Base-by-base conservation (phyloP, 2,329 filamentous ascomycete genomes). In the Talaromyces piceae region DNA sequence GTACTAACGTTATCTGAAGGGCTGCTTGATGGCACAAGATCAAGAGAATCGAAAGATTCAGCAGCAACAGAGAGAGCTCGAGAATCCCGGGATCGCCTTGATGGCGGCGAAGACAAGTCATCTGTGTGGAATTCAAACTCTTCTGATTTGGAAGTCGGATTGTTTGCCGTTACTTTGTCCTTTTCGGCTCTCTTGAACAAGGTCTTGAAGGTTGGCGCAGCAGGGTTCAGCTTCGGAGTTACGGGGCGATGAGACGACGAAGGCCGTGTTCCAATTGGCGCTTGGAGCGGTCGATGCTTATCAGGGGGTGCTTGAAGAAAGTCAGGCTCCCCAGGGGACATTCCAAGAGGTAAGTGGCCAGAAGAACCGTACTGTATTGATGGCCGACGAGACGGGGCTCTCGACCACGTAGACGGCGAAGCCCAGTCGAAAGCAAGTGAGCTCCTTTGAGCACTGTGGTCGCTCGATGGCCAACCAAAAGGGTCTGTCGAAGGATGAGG, bases 151-250 rank as follows among this genome's bases (percentile, higher is more conserved):
- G 55, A 57, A 54, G 45, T 33, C 13, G 47, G 45, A 13, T 53
- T 53, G 22, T 49, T 44, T 25, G 52, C 50, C 13, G 52, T 41
- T 18, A n/a, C n/a, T 66, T 45, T 65, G 48, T 74, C 71, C 31
- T 72, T 67, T 49, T 74, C 70, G 27, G 71, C 70, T 47, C 68
- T 72, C 58, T 68, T 70, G 53, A 93, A 81, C 31, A 83, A 79
- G 8, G 79, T 84, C 69, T 86, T 91, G 65, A 97, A 97, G 1
- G 86, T 88, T 7, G 91, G 91, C 0, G 91, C 93, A 5, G 88
- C 81, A 6, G 93, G 93, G 61, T 98, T 97, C 25, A 97, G 77
- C 59, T 79, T 77, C 44, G 82, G 61, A 69, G 83, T 73, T 37
- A 75, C 63, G 48, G 70, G 71, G 67, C 83, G 67, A 63, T 84